Base-by-base conservation (phyloP, 2,329 filamentous ascomycete genomes). In the Aspergillus hortae region DNA sequence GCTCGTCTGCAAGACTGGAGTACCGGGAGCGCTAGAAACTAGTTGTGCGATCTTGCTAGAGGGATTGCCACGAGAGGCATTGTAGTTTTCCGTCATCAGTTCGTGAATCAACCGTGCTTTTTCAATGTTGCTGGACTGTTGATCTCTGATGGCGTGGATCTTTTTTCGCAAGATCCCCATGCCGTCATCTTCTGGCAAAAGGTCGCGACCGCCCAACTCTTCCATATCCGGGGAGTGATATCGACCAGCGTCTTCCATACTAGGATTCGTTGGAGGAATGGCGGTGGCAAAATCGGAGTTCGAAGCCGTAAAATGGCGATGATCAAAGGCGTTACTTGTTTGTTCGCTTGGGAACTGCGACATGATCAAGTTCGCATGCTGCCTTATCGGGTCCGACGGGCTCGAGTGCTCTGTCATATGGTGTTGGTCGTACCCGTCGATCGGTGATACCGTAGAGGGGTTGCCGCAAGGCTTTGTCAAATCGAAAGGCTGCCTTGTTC, bases 151-250 rank as follows among this genome's bases (percentile, higher is more conserved):
- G 19, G 75, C 76, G 53, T 87, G 79, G 58, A 94, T 90, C 56
- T 82, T 83, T 57, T 75, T 78, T 61, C 89, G 79, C 61, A 92
- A 69, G 49, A 74, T 70, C 15, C 80, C 77, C 86, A 90, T 92
- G 42, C 89, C 89, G 75, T 94, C 89, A 64, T 92, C 87, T 65
- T 87, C 89, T 1, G 89, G 88, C 38, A 90, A 67, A 14, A 65
- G 57, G 7, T 53, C 58, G 11, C 61, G 59, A 2, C 49, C 46
- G 25, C 43, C 55, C 15, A 51, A 40, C 21, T 61, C 61, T 46
- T 63, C 59, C 36, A 59, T 36, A n/a, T 51, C 49, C 9, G 54
- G 42, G 6, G 40, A 12, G 35, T 49, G 19, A 21, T 30, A 27
- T 27, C 27, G 49, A 11, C 44, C 47, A 11, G 52, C 10, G 21